phyloP scores from a whole-genome alignment of 768 basidiomycete species.

The Mycena latifolia region DNA sequence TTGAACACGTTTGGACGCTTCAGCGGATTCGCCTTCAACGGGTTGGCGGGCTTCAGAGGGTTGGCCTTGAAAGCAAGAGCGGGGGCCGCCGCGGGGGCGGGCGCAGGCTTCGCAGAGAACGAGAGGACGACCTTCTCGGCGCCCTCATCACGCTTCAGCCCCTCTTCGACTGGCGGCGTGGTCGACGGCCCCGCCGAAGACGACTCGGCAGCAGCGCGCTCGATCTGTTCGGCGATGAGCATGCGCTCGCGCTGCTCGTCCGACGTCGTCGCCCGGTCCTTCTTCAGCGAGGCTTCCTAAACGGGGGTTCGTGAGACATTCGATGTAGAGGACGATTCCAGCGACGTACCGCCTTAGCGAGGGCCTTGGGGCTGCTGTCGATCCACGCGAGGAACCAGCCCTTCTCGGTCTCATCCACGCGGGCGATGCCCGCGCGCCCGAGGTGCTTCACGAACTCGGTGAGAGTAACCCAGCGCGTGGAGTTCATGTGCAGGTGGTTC shows the following conservation, averaged over 20 bases:
- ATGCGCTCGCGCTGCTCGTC: constrained; percentile 95
- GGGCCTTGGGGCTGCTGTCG: constrained; percentile 93
- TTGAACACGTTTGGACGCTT: constrained; percentile 86
- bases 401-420: constrained; percentile 98
- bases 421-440: constrained; percentile 85
- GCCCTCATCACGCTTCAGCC: constrained; percentile 79
- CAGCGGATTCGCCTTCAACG: constrained; percentile 50
- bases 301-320: constrained; percentile 26
- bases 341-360: constrained; percentile 83
- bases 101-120: constrained; percentile 67
- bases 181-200: constrained; percentile 49
- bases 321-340: neutral
- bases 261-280: constrained; percentile 90
- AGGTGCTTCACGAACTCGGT: constrained; percentile 96
- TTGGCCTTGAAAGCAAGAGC: constrained; percentile 71
- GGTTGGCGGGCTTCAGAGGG: constrained; percentile 61
- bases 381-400: constrained; percentile 99
- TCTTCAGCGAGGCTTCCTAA: constrained; percentile 88
- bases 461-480: constrained; percentile 97
- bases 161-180: constrained; percentile 63
- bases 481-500: constrained; percentile 96
- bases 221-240: constrained; percentile 94
- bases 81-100: constrained; percentile 47
- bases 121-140: constrained; percentile 83
- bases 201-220: constrained; percentile 75